Evolutionary conservation across 2,329 filamentous ascomycete genomes (phyloP).

Genomic region (Chaetomiaceae sp.): DNA sequence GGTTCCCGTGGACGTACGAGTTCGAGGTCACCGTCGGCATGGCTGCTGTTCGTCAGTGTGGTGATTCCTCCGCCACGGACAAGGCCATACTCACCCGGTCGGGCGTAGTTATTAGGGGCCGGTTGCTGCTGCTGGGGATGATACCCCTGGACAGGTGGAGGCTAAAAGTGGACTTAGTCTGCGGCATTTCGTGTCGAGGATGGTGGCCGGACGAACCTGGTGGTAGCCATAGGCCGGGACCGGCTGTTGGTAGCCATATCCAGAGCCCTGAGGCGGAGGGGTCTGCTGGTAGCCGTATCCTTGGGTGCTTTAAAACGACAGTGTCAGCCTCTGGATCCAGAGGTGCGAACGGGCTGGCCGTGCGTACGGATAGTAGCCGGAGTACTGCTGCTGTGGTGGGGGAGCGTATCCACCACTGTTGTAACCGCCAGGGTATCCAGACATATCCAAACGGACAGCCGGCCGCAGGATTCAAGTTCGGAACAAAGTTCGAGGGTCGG

Average conservation of each 20-base stretch:
- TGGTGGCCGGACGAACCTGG: constrained; percentile 28
- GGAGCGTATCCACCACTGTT: constrained; percentile 42
- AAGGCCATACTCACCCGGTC: constrained; percentile 41
- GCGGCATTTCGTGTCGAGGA: constrained; percentile 3
- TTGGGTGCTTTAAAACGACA: constrained; percentile 14
- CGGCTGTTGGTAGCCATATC: constrained; percentile 45
- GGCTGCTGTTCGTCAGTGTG: constrained; percentile 15
- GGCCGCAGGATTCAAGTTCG: neutral
- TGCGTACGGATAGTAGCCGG: constrained; percentile 53
- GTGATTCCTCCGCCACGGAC: neutral
- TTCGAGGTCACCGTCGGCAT: constrained; percentile 26
- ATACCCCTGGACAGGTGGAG: constrained; percentile 38
- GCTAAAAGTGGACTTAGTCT: constrained; percentile 26
- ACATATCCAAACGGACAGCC: constrained; percentile 42
- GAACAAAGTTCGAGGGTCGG: neutral
- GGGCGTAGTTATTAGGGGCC: constrained; percentile 41
- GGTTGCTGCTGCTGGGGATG: constrained; percentile 33
- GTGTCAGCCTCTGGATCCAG: constrained; percentile 11
- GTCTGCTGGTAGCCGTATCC: constrained; percentile 46
- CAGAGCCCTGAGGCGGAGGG: constrained; percentile 34
- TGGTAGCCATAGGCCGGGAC: constrained; percentile 38
- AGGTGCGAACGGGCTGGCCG: constrained; percentile 26
- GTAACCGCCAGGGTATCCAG: constrained; percentile 56
- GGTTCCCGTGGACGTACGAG: constrained; percentile 50
- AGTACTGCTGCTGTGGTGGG: constrained; percentile 41